These are phyloP conservation scores for Phaeosphaeriaceae sp. DNA, from an alignment of 2,329 filamentous ascomycete species.

Conservation along the genomic window DNA sequence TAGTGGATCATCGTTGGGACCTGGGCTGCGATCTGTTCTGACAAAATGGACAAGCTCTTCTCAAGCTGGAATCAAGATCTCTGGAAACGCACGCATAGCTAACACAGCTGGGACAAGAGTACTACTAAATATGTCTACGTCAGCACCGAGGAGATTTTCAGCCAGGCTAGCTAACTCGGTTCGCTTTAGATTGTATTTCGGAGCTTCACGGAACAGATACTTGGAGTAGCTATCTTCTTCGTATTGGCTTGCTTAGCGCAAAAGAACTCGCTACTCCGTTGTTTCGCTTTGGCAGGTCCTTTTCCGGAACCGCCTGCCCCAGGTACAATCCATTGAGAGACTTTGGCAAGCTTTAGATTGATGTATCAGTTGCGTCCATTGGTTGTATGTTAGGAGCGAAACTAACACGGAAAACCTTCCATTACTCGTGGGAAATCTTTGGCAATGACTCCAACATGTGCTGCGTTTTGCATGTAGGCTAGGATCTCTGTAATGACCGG, in stretches of 20 bases:
- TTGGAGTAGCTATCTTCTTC: slow-evolving; percentile 21
- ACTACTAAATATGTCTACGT: slow-evolving; percentile 41
- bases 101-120: slow-evolving; percentile 42
- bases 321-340: slow-evolving; percentile 57
- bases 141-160: slow-evolving; percentile 42
- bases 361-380: no score
- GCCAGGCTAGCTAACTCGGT: slow-evolving; percentile 40
- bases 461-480: slow-evolving; percentile 62
- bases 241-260: slow-evolving; percentile 40
- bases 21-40: slow-evolving; percentile 41
- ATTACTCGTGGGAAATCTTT: slow-evolving; percentile 64
- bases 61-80: slow-evolving; percentile 38
- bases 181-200: slow-evolving; percentile 34
- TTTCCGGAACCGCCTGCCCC: slow-evolving; percentile 23
- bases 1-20: slow-evolving; percentile 41
- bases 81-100: slow-evolving; percentile 43
- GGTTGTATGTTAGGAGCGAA: neutral
- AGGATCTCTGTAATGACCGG: slow-evolving; percentile 65
- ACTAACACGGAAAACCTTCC: slow-evolving; percentile 58
- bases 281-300: slow-evolving; percentile 28
- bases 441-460: slow-evolving; percentile 56
- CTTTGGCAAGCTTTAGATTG: slow-evolving; percentile 52
- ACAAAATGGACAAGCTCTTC: slow-evolving; percentile 42
- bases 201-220: slow-evolving; percentile 50
- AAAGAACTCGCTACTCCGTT: slow-evolving; percentile 43